These are phyloP conservation scores for Bacterosira constricta DNA, from an alignment of 108 stramenopile species.

Conservation along the genomic window DNA sequence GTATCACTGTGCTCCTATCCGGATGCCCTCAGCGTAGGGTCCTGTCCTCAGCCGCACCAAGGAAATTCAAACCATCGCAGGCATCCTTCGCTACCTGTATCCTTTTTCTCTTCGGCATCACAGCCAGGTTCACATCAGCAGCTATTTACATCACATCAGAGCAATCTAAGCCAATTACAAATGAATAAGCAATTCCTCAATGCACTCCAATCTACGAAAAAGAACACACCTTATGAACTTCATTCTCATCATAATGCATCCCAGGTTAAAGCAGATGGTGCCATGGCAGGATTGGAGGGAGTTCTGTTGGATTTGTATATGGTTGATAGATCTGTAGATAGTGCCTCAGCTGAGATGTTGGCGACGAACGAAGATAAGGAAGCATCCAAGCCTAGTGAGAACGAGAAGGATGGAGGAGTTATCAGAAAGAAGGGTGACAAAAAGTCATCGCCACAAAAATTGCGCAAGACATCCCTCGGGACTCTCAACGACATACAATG, in stretches of 20 bases:
- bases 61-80: constrained; percentile 19
- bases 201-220: constrained; percentile 14
- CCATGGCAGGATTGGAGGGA: constrained; percentile 39
- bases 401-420: constrained; percentile 2
- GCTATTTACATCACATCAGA: neutral
- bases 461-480: constrained; percentile 32
- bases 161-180: neutral
- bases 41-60: constrained; percentile 12
- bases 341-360: constrained; percentile 27
- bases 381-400: neutral
- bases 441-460: neutral
- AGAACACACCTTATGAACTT: constrained; percentile 24
- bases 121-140: constrained; percentile 6
- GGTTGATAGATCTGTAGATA: constrained; percentile 40
- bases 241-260: constrained; percentile 31
- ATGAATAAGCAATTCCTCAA: constrained; percentile 5
- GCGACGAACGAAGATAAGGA: constrained; percentile 15
- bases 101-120: constrained; percentile 16
- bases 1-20: constrained; percentile 18
- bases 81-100: constrained; percentile 21
- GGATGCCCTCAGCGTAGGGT: constrained; percentile 11
- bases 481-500: constrained; percentile 31
- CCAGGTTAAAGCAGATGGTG: constrained; percentile 37
- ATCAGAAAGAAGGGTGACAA: neutral
- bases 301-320: constrained; percentile 25